Conservation (phyloP, 202 grass and related monocot species). For the Digitaria exilis region DNA sequence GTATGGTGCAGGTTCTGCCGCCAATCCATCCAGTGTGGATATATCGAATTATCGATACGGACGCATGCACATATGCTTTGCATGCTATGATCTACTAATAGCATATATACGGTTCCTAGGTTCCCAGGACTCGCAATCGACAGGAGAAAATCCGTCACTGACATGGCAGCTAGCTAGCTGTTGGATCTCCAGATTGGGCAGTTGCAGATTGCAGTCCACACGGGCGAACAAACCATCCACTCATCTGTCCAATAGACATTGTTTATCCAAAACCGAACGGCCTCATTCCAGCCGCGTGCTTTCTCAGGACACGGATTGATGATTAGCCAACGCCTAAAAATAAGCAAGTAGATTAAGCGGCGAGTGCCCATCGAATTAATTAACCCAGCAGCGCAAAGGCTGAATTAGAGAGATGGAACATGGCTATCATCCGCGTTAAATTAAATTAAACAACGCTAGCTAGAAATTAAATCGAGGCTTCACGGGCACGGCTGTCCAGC, state of each 20-base stretch:
- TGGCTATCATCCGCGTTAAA: slow-evolving; percentile 29
- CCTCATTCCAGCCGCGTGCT: neutral
- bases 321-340: neutral
- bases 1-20: neutral
- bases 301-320: neutral
- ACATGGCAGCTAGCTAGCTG: neutral
- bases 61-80: neutral
- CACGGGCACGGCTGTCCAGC: slow-evolving; percentile 38
- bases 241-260: neutral
- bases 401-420: neutral
- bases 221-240: neutral
- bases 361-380: neutral
- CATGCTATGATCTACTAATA: neutral
- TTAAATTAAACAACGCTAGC: slow-evolving; percentile 44
- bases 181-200: neutral
- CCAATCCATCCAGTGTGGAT: neutral
- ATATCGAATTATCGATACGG: slow-evolving; percentile 1
- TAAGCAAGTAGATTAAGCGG: slow-evolving; percentile 6
- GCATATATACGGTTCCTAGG: slow-evolving; percentile 13
- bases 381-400: neutral
- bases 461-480: slow-evolving; percentile 35
- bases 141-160: neutral
- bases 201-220: neutral
- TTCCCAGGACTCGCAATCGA: slow-evolving; percentile 10
- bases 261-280: neutral